Conservation (phyloP, 352 stramenopile species). For the Phytopythium aichiense region DNA sequence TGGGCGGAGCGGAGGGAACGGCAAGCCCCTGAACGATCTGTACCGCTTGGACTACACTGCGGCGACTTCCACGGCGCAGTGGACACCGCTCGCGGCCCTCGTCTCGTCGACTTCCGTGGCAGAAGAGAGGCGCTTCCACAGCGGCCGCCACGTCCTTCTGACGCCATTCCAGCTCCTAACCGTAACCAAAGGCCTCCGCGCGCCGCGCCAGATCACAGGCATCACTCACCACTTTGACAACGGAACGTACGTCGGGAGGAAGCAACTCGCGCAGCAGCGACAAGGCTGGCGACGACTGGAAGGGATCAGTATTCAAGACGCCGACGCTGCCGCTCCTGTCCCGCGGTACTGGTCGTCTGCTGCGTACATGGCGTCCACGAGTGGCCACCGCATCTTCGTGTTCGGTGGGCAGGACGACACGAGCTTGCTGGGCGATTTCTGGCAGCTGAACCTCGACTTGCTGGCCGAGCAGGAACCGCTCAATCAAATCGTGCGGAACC, state of each 20-base stretch:
- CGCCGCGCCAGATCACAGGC: conserved; percentile 10
- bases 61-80: conserved; percentile 17
- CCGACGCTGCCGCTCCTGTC: conserved; percentile 7
- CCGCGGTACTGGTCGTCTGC: conserved; percentile 37
- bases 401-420: conserved; percentile 77
- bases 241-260: conserved; percentile 28
- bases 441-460: conserved; percentile 40
- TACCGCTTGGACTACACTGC: conserved; percentile 58
- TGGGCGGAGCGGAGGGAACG: conserved; percentile 28
- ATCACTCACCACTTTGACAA: conserved; percentile 24
- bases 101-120: conserved; percentile 3
- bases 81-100: conserved; percentile 36
- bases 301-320: conserved; percentile 6
- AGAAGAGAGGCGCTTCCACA: conserved; percentile 16
- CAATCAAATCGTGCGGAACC: conserved; percentile 13
- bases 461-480: conserved; percentile 26
- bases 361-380: conserved; percentile 6
- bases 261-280: conserved; percentile 35
- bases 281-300: conserved; percentile 27
- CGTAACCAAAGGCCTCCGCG: conserved; percentile 27
- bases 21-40: conserved; percentile 38
- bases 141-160: conserved; percentile 8
- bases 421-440: conserved; percentile 50
- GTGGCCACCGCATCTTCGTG: conserved; percentile 28
- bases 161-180: conserved; percentile 47